A percentile compares a stretch with the other conserved stretches of the same genome.
Evolutionary conservation across 2,329 filamentous ascomycete species (phyloP).

Genomic region (Colletotrichum somersetense): DNA sequence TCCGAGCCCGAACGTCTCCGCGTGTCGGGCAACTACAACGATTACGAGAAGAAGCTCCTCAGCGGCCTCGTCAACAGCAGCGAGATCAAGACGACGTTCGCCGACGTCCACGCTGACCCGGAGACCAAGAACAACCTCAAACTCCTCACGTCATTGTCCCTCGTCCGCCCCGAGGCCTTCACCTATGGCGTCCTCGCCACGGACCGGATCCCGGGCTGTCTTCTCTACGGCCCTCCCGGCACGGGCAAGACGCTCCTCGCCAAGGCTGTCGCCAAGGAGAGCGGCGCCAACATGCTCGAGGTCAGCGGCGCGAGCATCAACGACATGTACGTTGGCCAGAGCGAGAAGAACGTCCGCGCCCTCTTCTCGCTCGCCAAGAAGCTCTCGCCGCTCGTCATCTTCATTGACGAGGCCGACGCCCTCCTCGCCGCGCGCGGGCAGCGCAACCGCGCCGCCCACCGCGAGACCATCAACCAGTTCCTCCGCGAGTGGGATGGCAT

Average conservation of each 20-base stretch:
- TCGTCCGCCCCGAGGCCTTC: conserved; percentile 93
- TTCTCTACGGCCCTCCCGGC: conserved; percentile 89
- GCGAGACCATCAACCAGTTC: conserved; percentile 97
- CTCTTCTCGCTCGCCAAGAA: conserved; percentile 94
- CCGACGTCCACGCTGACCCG: conserved; percentile 83
- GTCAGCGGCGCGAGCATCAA: conserved; percentile 92
- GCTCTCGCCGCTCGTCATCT: conserved; percentile 90
- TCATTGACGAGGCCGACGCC: conserved; percentile 96
- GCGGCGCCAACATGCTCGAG: conserved; percentile 82
- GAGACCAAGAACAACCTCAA: conserved; percentile 91
- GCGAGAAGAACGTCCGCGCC: conserved; percentile 94
- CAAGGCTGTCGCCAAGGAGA: conserved; percentile 77
- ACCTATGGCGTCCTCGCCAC: conserved; percentile 92
- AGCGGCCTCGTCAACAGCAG: conserved; percentile 84
- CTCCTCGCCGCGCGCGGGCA: conserved; percentile 84
- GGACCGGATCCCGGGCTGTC: conserved; percentile 89
- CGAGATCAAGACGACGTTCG: conserved; percentile 88
- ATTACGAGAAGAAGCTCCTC: conserved; percentile 86
- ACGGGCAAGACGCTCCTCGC: conserved; percentile 80
- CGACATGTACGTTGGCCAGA: conserved; percentile 96
- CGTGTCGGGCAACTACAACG: conserved; percentile 65
- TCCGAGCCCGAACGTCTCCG: conserved; percentile 40
- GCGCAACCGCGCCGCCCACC: conserved; percentile 76
- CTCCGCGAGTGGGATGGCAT: conserved; percentile 97
- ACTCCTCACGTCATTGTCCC: conserved; percentile 87